A percentile compares a stretch with the other conserved stretches of the same genome.
Evolutionary conservation across 106 monocot genomes (phyloP).

Genomic region (Hemerocallis citrina): DNA sequence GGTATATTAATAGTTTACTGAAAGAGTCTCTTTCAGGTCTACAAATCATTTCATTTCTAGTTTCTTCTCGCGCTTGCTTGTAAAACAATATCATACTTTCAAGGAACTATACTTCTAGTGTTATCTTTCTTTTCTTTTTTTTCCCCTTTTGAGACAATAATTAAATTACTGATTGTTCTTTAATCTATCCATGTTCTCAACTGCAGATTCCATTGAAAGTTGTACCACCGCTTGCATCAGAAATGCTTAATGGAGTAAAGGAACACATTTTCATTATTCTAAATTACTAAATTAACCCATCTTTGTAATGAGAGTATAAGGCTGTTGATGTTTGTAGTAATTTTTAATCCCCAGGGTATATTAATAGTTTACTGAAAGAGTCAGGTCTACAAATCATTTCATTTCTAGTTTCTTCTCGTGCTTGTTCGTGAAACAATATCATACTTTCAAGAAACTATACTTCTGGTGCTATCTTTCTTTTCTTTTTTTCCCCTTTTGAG

Average conservation of each 20-base stretch:
- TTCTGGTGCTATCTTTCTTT: no score
- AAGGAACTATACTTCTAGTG: no score
- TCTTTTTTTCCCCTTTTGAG: not conserved
- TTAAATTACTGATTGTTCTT: not conserved
- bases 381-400: not conserved
- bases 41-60: not conserved
- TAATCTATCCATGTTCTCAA: not conserved
- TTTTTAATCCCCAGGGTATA: not conserved
- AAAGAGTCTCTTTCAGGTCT: not conserved
- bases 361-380: not conserved
- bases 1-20: not conserved
- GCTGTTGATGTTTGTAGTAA: not conserved
- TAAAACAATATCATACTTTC: no score
- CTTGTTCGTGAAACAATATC: not conserved
- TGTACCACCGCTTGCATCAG: constrained; percentile 35
- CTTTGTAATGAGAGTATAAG: not conserved
- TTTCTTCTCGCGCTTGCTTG: not conserved
- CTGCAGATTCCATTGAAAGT: constrained; percentile 57
- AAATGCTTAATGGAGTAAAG: constrained; percentile 32
- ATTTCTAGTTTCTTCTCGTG: not conserved
- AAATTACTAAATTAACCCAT: not conserved
- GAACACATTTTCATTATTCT: not conserved
- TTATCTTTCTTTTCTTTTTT: not conserved
- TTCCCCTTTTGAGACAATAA: not conserved
- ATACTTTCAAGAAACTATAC: no score